Conservation (phyloP, 306 rosid genomes). For the Cucurbita maxima region DNA sequence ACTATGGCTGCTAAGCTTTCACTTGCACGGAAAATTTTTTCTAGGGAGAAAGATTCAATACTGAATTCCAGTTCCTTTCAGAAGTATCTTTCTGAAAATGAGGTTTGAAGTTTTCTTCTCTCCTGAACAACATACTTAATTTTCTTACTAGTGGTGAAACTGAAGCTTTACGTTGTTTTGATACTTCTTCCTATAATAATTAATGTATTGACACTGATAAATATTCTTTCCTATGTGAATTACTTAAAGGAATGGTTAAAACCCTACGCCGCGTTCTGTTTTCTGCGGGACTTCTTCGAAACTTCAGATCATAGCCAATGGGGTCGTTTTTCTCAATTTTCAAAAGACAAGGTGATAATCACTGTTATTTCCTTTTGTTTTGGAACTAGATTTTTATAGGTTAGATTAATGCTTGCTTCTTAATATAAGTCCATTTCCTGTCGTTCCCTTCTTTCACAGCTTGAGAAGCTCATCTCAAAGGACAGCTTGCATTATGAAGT, state of each 20-base stretch:
- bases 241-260: constrained; percentile 77
- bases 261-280: constrained; percentile 91
- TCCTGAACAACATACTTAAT: not conserved
- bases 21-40: constrained; percentile 69
- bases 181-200: not conserved
- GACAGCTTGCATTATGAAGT: constrained; percentile 62
- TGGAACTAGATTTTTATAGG: not conserved
- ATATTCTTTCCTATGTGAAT: constrained; percentile 16
- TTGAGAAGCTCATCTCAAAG: constrained; percentile 73
- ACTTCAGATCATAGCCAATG: constrained; percentile 88
- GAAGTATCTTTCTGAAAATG: constrained; percentile 59
- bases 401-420: not conserved
- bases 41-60: constrained; percentile 52
- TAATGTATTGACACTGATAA: not conserved
- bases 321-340: constrained; percentile 69
- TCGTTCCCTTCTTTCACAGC: constrained; percentile 30
- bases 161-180: not conserved
- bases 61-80: constrained; percentile 59
- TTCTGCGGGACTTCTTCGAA: constrained; percentile 88
- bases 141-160: not conserved
- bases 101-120: constrained; percentile 35
- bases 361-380: not conserved
- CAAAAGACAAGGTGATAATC: constrained; percentile 54
- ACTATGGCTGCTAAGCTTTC: constrained; percentile 66
- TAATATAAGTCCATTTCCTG: not conserved